Conservation (phyloP, 1,139 yeast species). For the Diutina sp. region DNA sequence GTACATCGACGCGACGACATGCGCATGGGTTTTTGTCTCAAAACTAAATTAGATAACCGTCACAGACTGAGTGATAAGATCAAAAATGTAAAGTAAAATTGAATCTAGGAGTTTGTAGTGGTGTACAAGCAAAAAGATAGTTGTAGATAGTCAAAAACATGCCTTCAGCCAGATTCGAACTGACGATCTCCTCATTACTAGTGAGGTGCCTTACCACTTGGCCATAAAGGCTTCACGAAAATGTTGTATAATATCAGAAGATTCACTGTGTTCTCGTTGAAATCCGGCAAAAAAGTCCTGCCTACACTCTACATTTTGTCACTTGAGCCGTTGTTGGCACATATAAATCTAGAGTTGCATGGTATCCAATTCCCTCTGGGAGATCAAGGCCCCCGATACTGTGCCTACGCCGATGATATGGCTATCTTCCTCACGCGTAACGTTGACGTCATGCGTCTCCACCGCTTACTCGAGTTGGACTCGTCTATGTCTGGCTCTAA, state of each 20-base stretch:
- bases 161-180: constrained; percentile 80
- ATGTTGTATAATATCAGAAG: no score
- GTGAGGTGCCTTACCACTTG: constrained; percentile 92
- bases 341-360: neutral
- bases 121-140: no score
- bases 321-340: neutral
- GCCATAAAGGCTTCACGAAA: constrained; percentile 14
- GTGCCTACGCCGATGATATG: neutral
- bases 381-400: neutral
- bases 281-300: no score
- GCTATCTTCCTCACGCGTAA: neutral
- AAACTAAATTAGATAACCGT: neutral
- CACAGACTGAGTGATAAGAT: no score
- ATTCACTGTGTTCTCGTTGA: no score
- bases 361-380: neutral
- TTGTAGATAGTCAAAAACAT: constrained; percentile 8
- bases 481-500: neutral
- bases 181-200: constrained; percentile 86
- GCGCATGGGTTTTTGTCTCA: neutral
- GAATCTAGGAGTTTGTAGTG: neutral
- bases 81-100: no score
- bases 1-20: neutral
- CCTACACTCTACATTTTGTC: neutral
- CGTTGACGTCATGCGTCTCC: neutral
- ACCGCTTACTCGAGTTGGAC: neutral